Conservation (phyloP, 73 alveolate genomes). For the Breviolum minutum region DNA sequence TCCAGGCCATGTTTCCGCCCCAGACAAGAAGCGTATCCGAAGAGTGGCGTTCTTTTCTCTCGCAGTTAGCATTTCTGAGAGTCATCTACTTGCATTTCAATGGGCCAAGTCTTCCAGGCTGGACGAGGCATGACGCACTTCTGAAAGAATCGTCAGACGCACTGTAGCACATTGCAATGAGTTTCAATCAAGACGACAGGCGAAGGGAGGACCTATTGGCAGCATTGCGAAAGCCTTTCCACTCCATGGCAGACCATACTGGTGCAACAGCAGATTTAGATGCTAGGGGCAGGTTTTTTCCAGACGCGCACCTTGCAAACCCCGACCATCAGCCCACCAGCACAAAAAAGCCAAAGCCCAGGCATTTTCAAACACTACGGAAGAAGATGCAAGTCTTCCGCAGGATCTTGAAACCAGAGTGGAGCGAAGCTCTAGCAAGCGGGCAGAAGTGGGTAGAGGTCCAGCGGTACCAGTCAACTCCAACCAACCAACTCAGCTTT, state of each 20-base stretch:
- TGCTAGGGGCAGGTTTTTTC: background rate
- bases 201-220: constrained; percentile 11
- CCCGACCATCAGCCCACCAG: background rate
- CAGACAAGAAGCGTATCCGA: background rate
- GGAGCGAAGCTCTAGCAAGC: constrained; percentile 40
- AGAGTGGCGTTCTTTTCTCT: constrained; percentile 23
- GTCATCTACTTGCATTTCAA: constrained; percentile 11
- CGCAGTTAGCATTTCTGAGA: background rate
- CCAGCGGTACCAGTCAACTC: background rate
- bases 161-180: constrained; percentile 1
- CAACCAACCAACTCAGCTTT: background rate
- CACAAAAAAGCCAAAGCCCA: background rate
- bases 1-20: background rate
- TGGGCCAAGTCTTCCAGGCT: constrained; percentile 4
- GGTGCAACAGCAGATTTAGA: background rate
- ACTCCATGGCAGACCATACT: background rate
- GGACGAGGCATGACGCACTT: constrained; percentile 21
- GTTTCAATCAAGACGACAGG: background rate
- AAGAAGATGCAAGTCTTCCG: constrained; percentile 15
- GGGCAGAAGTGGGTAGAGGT: constrained; percentile 55
- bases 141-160: background rate
- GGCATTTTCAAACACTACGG: background rate
- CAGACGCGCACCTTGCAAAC: background rate
- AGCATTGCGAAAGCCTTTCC: background rate
- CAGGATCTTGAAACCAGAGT: background rate